Percentiles rank a stretch among this genome's conserved stretches.
Evolutionary conservation across 1,284 basidiomycete species (phyloP).

Genomic region (Ustilago curta): DNA sequence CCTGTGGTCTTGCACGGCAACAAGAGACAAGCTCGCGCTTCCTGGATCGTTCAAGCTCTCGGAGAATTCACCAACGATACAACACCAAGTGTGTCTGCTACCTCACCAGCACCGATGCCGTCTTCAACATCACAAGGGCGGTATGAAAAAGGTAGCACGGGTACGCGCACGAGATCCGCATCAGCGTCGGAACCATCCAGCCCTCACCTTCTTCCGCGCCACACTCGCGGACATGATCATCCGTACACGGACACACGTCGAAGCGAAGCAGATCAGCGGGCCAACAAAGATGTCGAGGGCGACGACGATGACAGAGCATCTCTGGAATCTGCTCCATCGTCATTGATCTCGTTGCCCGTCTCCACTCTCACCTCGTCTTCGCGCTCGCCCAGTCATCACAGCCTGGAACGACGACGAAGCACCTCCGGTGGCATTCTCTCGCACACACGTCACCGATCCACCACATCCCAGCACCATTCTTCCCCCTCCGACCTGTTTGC

Average conservation of each 20-base stretch:
- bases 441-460: conserved; percentile 11
- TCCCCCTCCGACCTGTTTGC: conserved; percentile 38
- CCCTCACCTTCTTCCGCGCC: conserved; percentile 18
- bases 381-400: conserved; percentile 22
- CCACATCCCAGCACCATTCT: conserved; percentile 1
- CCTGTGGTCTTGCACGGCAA: conserved; percentile 49
- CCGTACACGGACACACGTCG: not conserved
- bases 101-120: conserved; percentile 7
- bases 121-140: not conserved
- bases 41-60: not conserved
- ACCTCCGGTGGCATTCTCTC: conserved; percentile 5
- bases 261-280: not conserved
- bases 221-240: not conserved
- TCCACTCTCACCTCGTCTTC: conserved; percentile 45
- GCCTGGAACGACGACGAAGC: conserved; percentile 35
- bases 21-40: conserved; percentile 33
- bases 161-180: not conserved
- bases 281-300: not conserved
- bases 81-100: not conserved
- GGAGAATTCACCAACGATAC: conserved; percentile 11
- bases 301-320: conserved; percentile 36
- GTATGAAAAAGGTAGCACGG: not conserved
- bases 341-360: conserved; percentile 47
- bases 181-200: conserved; percentile 23
- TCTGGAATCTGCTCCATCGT: conserved; percentile 36